These are phyloP conservation scores for Yamagishiella unicocca DNA, from an alignment of 139 green algal species.

Conservation along the genomic window DNA sequence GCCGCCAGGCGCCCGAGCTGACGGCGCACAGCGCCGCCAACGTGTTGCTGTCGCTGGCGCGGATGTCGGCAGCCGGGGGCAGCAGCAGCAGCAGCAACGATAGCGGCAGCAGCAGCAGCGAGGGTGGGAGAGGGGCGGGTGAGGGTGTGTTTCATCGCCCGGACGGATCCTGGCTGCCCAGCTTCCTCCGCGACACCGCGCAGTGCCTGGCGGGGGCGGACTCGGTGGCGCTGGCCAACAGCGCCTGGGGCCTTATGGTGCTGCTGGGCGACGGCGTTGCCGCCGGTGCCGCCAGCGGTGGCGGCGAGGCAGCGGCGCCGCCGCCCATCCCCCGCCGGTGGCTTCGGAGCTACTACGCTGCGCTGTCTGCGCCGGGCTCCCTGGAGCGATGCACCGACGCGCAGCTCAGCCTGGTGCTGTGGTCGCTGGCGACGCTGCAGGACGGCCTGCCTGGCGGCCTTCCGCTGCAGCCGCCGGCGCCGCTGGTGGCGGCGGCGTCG, in stretches of 20 bases:
- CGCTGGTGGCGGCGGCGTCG: neutral
- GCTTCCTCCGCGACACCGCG: neutral
- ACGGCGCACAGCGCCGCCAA: constrained; percentile 22
- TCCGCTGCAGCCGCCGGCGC: neutral
- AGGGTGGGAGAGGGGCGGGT: too few relatives aligned
- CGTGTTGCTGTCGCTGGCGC: neutral
- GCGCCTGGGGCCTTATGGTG: neutral
- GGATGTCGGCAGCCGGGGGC: neutral
- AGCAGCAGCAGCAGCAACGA: neutral
- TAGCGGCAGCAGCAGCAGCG: neutral
- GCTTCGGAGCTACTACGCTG: neutral
- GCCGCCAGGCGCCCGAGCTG: neutral
- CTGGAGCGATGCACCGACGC: neutral
- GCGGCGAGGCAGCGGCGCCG: neutral
- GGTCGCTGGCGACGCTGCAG: neutral
- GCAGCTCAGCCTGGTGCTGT: constrained; percentile 10
- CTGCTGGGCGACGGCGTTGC: neutral
- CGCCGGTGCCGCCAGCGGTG: neutral
- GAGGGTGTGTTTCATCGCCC: neutral
- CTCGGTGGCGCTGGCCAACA: neutral
- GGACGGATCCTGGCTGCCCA: neutral
- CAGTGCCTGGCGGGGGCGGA: neutral
- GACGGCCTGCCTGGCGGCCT: neutral
- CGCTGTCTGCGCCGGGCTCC: neutral
- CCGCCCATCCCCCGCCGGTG: neutral